Evolutionary conservation across 352 stramenopile genomes (phyloP), one percentile per base, ranked within the genome.

Genomic region (Globisporangium cederbergense): DNA sequence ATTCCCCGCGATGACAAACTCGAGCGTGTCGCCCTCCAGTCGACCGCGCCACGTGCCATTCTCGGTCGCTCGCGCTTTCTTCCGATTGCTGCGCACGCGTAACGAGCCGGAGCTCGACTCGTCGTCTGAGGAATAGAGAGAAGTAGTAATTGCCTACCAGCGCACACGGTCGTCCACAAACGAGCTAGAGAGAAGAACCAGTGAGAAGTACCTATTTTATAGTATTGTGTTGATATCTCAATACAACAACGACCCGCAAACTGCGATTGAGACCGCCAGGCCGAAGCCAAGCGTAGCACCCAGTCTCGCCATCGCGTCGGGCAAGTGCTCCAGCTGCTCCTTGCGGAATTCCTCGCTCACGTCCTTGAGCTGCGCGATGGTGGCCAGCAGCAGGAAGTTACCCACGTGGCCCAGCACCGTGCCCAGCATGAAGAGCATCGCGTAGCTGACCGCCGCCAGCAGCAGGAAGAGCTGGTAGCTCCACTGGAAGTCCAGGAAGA

Each of bases 331-430:
- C 34, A 94, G 72, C 62, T 76, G 66, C 58, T 91, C 86, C 28
- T 91, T 66, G 57, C 83, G 72, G 53, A 94, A 93, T 10, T 78
- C 77, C 50, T 94, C 86, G 56, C 69, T 78, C 18, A 93, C 77
- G 59, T 87, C 80, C 42, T 90, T 88, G 11, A 93, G 67, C 43
- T 77, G 78, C 22, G 65, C 32, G 30, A 94, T 80, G 1, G 76
- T 79, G 18, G 79, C 58, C 7, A 93, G 6, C 34, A 94, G 70
- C n/a, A 86, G 22, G 14, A 92, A 68, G 63, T 94, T 92, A 4
- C 79, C 77, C 9, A 91, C 36, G 61, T 94, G 81, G 22, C 85
- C 83, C 53, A 88, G 59, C 4, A 72, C 52, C 45, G 90, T 56
- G 20, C 77, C 72, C 45, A 76, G 52, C 52, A 94, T 47, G 28